Conservation (phyloP, 83 land plant genomes). For the Diphasiastrum complanatum region DNA sequence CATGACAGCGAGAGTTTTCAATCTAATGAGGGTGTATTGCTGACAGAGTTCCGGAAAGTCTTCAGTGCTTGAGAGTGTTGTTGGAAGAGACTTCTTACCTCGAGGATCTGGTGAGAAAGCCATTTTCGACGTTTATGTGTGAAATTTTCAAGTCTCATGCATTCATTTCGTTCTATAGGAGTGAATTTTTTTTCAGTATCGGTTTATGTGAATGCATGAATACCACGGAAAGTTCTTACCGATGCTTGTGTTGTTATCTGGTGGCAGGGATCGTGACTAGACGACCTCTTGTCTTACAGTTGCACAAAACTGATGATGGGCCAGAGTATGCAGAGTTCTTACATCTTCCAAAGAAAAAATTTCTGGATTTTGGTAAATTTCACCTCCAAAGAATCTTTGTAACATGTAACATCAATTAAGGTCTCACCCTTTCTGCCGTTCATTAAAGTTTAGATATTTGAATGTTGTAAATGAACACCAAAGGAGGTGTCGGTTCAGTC, state of each 20-base stretch:
- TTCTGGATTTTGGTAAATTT: constrained; percentile 9
- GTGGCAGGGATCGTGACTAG: constrained; percentile 13
- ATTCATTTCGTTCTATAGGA: too few species aligned
- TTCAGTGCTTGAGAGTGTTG: constrained; percentile 5
- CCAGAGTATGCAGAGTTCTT: constrained; percentile 14
- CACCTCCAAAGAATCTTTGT: too few species aligned
- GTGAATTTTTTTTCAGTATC: neutral
- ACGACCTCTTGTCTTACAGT: constrained; percentile 12
- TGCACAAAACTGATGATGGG: constrained; percentile 14
- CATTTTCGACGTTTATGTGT: neutral
- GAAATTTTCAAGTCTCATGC: neutral
- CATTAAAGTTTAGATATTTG: too few species aligned
- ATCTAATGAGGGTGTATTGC: neutral
- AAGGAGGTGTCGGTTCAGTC: too few species aligned
- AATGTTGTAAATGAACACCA: too few species aligned
- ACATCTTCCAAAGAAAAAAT: constrained; percentile 18
- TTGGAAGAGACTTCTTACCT: constrained; percentile 1
- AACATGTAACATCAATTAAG: too few species aligned
- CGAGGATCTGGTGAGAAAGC: neutral
- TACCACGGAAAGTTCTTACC: too few species aligned
- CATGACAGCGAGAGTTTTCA: neutral
- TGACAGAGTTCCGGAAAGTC: constrained; percentile 6
- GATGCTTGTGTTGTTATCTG: neutral
- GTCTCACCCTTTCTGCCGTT: too few species aligned
- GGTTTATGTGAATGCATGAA: neutral